Percentiles rank a stretch among this genome's conserved stretches.
Conservation (phyloP, 768 basidiomycete genomes). For the Mrakia hoshinonis region DNA sequence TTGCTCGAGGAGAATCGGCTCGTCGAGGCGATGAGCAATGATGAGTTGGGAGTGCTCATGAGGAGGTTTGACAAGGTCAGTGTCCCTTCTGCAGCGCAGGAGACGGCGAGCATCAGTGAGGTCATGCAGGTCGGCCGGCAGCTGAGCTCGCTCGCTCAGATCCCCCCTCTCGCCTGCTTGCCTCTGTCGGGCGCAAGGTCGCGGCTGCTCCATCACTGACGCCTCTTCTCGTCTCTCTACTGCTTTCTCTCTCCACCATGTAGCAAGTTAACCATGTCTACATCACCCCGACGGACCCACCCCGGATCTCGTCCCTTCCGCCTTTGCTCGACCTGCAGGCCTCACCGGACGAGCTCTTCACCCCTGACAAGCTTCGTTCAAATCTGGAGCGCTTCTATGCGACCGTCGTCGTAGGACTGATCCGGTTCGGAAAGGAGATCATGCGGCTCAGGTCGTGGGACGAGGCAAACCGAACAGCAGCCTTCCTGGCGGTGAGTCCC, state of each 20-base stretch:
- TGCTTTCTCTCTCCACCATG: not conserved
- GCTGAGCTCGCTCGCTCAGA: not conserved
- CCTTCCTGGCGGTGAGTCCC: conserved; percentile 31
- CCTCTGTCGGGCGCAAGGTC: no score
- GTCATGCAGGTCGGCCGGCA: not conserved
- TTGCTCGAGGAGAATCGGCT: conserved; percentile 32
- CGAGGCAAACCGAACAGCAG: conserved; percentile 41
- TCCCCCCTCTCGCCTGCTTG: not conserved
- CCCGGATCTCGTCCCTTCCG: conserved; percentile 32
- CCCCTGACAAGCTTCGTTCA: conserved; percentile 45
- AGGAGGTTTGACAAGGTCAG: conserved; percentile 45
- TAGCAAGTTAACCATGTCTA: conserved; percentile 45
- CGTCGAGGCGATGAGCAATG: conserved; percentile 42
- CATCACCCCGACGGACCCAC: conserved; percentile 36
- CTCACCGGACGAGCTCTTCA: conserved; percentile 44
- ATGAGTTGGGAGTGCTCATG: conserved; percentile 43
- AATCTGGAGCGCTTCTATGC: conserved; percentile 45
- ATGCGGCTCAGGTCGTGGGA: conserved; percentile 45
- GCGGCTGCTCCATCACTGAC: no score
- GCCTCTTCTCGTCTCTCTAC: not conserved
- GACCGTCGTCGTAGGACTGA: conserved; percentile 41
- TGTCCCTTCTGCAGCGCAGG: not conserved
- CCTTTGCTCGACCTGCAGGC: conserved; percentile 43
- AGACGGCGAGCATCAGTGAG: not conserved
- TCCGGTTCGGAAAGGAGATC: conserved; percentile 42